Percentiles rank a stretch among this genome's conserved stretches.
phyloP scores from a whole-genome alignment of 805 yeast species.

The Wickerhamomyces rabaulensis region DNA sequence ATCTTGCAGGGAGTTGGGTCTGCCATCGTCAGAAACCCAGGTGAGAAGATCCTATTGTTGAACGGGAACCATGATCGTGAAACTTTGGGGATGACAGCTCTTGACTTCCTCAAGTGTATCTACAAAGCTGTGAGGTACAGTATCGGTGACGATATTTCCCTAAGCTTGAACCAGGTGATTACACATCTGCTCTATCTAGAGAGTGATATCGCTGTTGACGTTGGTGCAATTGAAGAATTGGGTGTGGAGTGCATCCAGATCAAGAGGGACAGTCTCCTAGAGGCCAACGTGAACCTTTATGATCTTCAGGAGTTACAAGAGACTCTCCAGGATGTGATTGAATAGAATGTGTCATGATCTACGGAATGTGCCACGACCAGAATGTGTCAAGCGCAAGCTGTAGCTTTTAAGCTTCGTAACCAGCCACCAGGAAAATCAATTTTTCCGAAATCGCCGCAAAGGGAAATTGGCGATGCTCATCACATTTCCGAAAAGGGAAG shows the following conservation, averaged over 20 bases:
- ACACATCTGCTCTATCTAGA: slow-evolving; percentile 60
- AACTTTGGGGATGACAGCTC: slow-evolving; percentile 61
- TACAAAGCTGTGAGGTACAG: slow-evolving; percentile 54
- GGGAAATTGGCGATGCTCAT: too few relatives aligned
- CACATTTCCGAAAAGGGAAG: too few relatives aligned
- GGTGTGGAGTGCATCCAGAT: slow-evolving; percentile 47
- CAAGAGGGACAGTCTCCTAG: slow-evolving; percentile 18
- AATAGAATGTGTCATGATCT: background rate
- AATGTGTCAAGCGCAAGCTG: too few relatives aligned
- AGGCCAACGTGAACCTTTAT: slow-evolving; percentile 26
- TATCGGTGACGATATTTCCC: slow-evolving; percentile 8
- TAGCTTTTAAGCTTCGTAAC: too few relatives aligned
- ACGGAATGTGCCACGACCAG: too few relatives aligned
- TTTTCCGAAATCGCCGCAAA: too few relatives aligned
- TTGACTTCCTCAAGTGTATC: slow-evolving; percentile 52
- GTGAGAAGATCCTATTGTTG: slow-evolving; percentile 53
- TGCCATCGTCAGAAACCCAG: slow-evolving; percentile 37
- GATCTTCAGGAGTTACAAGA: slow-evolving; percentile 37
- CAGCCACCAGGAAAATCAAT: too few relatives aligned
- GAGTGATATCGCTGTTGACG: slow-evolving; percentile 47
- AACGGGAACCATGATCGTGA: slow-evolving; percentile 81
- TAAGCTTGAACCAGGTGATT: slow-evolving; percentile 41
- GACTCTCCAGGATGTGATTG: slow-evolving; percentile 15
- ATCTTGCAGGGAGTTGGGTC: slow-evolving; percentile 69
- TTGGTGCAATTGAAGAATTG: slow-evolving; percentile 29